Evolutionary conservation across 2,329 filamentous ascomycete genomes (phyloP).

Genomic region (Grosmannia huntii): DNA sequence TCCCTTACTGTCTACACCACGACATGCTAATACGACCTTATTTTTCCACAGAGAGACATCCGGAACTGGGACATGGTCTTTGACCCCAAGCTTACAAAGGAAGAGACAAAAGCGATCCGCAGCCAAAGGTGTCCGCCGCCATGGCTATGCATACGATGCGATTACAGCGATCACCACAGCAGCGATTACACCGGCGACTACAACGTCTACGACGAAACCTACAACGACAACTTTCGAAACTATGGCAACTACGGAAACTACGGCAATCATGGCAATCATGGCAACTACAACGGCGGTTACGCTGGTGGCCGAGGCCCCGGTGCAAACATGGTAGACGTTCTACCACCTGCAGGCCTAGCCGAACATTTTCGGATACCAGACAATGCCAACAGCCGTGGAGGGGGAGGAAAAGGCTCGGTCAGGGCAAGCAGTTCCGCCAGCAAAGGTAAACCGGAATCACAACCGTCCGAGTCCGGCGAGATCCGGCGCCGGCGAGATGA

Average conservation of each 20-base stretch:
- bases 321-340: no score
- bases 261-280: not conserved
- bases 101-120: slow-evolving; percentile 1
- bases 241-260: no score
- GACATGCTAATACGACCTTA: no score
- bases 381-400: not conserved
- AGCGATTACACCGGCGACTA: not conserved
- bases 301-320: no score
- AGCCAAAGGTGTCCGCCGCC: not conserved
- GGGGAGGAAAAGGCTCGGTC: not conserved
- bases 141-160: not conserved
- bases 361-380: not conserved
- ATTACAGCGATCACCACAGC: not conserved
- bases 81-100: slow-evolving; percentile 5
- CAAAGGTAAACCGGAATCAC: not conserved
- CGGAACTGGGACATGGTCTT: slow-evolving; percentile 8
- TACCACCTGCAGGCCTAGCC: no score
- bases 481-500: slow-evolving; percentile 1
- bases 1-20: not conserved
- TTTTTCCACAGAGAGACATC: not conserved
- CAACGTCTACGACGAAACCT: no score
- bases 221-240: no score
- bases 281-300: not conserved
- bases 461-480: no score
- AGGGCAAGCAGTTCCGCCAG: not conserved